phyloP scores from a whole-genome alignment of 495 filamentous ascomycete species.

The Aspergillus campestris region DNA sequence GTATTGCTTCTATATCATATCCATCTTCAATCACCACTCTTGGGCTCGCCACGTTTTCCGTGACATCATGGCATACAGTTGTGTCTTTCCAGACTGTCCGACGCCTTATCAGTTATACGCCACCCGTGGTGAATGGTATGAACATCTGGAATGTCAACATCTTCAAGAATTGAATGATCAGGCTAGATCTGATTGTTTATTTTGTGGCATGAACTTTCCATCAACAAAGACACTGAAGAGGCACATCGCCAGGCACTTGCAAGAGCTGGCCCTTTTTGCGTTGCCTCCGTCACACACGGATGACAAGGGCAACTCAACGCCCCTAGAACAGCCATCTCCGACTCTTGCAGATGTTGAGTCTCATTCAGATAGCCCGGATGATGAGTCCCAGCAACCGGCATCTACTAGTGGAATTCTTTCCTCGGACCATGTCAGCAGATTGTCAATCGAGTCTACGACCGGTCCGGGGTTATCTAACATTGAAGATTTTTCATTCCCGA shows the following conservation, averaged over 20 bases:
- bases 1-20: slow-evolving; percentile 18
- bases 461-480: too few relatives aligned
- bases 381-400: too few relatives aligned
- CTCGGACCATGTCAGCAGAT: too few relatives aligned
- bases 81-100: slow-evolving; percentile 10
- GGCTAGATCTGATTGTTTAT: background rate
- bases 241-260: slow-evolving; percentile 14
- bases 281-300: slow-evolving; percentile 1
- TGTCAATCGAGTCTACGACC: too few relatives aligned
- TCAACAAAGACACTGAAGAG: background rate
- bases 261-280: slow-evolving; percentile 13
- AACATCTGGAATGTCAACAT: slow-evolving; percentile 12
- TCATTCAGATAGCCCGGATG: too few relatives aligned
- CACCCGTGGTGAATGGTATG: slow-evolving; percentile 15
- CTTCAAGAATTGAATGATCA: background rate
- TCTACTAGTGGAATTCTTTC: too few relatives aligned
- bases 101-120: slow-evolving; percentile 15
- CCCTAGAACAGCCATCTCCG: too few relatives aligned
- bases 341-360: too few relatives aligned
- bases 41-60: slow-evolving; percentile 23
- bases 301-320: too few relatives aligned
- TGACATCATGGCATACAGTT: slow-evolving; percentile 23
- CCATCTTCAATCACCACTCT: background rate
- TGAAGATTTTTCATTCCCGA: too few relatives aligned
- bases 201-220: slow-evolving; percentile 4